These are phyloP conservation scores for Piloderma croceum DNA, from an alignment of 768 basidiomycete species.

Conservation along the genomic window DNA sequence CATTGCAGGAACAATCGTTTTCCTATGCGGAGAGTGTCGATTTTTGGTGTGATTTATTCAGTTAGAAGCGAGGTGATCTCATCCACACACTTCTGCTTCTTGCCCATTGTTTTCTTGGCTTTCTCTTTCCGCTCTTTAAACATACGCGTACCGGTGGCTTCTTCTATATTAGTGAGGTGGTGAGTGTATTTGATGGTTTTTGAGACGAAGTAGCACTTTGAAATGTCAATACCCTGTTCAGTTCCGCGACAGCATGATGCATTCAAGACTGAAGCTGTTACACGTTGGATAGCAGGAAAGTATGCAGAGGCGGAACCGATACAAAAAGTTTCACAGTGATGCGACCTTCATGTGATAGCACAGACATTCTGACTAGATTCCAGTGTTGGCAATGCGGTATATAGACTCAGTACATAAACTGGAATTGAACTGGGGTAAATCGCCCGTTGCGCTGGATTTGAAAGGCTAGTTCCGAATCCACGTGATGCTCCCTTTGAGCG, in stretches of 20 bases:
- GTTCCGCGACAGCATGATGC: slow-evolving; percentile 9
- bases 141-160: slow-evolving; percentile 98
- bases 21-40: slow-evolving; percentile 84
- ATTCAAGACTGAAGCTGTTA: slow-evolving; percentile 13
- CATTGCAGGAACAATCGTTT: slow-evolving; percentile 85
- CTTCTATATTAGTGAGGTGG: slow-evolving; percentile 90
- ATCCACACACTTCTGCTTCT: slow-evolving; percentile 93
- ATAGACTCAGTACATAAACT: no score
- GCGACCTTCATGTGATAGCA: slow-evolving; percentile 5
- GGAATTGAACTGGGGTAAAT: no score
- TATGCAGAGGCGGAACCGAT: slow-evolving; percentile 11
- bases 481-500: no score
- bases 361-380: no score
- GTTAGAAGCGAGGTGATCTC: slow-evolving; percentile 75
- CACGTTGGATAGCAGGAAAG: slow-evolving; percentile 13
- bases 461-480: no score
- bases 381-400: background rate
- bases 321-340: slow-evolving; percentile 15
- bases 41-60: slow-evolving; percentile 92
- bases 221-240: slow-evolving; percentile 9
- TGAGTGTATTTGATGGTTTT: slow-evolving; percentile 19
- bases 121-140: slow-evolving; percentile 98
- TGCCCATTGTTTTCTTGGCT: slow-evolving; percentile 90
- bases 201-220: slow-evolving; percentile 16
- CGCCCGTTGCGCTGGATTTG: no score